Conservation (phyloP, 2,329 filamentous ascomycete genomes). For the Apiospora sp. region DNA sequence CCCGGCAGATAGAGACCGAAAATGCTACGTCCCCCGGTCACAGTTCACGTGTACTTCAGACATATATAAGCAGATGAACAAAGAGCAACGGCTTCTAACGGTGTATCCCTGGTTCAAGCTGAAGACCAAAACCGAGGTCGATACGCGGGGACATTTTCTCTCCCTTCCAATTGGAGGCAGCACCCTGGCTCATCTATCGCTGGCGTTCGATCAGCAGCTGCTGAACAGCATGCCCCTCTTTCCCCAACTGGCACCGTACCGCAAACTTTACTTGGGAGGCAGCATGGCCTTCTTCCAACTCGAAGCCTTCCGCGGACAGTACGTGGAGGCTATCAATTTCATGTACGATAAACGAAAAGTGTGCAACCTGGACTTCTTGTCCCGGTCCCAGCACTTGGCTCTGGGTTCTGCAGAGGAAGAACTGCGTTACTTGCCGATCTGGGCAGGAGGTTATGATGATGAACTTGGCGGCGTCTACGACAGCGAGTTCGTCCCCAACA, state of each 20-base stretch:
- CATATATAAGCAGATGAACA: slow-evolving; percentile 27
- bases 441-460: slow-evolving; percentile 67
- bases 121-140: background rate
- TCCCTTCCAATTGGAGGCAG: background rate
- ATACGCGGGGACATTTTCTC: background rate
- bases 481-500: slow-evolving; percentile 41
- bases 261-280: background rate
- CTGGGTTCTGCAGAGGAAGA: slow-evolving; percentile 64
- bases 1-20: slow-evolving; percentile 31
- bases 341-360: slow-evolving; percentile 36
- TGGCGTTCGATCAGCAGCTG: slow-evolving; percentile 30
- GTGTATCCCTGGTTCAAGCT: slow-evolving; percentile 9
- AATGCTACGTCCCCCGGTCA: slow-evolving; percentile 31
- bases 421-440: slow-evolving; percentile 69
- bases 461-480: slow-evolving; percentile 57
- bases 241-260: background rate
- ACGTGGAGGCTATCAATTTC: slow-evolving; percentile 27
- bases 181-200: background rate
- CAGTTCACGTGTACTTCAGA: slow-evolving; percentile 17
- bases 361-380: slow-evolving; percentile 41
- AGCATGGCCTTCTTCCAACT: background rate
- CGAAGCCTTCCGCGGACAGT: slow-evolving; percentile 26
- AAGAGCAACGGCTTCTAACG: slow-evolving; percentile 44
- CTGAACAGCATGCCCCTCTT: slow-evolving; percentile 23
- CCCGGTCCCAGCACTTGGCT: slow-evolving; percentile 54